A percentile compares a stretch with the other conserved stretches of the same genome.
phyloP scores from a whole-genome alignment of 2,329 filamentous ascomycete species.

The Neonectria magnoliae region DNA sequence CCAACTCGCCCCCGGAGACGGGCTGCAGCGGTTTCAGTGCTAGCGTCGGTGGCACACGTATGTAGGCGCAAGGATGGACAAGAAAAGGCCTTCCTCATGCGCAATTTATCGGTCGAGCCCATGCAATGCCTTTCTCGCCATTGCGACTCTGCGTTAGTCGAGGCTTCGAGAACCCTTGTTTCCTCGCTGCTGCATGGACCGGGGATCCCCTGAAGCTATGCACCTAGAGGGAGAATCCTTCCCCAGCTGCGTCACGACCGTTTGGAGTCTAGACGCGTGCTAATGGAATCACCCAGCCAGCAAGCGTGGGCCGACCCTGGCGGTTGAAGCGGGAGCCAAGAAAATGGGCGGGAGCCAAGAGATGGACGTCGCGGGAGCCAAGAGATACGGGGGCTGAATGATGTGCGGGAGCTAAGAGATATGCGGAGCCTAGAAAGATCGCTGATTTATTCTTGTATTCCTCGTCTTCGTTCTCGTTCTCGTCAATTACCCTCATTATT shows the following conservation, averaged over 20 bases:
- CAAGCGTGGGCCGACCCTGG: not conserved
- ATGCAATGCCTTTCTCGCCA: not conserved
- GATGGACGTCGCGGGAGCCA: not conserved
- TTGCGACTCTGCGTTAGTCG: constrained; percentile 11
- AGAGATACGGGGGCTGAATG: not conserved
- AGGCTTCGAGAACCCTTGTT: constrained; percentile 19
- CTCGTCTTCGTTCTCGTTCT: not conserved
- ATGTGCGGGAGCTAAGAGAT: not conserved
- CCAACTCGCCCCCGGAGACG: not conserved
- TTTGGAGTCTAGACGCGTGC: constrained; percentile 15
- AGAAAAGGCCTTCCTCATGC: constrained; percentile 6
- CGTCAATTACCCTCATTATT: not conserved
- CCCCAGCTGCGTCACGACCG: constrained; percentile 13
- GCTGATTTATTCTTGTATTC: too few relatives aligned
- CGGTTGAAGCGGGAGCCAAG: constrained; percentile 26
- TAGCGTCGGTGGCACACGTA: constrained; percentile 12
- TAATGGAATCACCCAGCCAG: not conserved
- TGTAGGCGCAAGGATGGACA: not conserved
- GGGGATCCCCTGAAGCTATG: constrained; percentile 23
- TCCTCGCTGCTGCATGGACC: constrained; percentile 4
- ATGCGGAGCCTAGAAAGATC: not conserved
- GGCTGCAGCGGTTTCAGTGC: constrained; percentile 4
- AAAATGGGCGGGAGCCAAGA: constrained; percentile 4
- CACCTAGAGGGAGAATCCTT: not conserved
- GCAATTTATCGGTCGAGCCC: constrained; percentile 11